phyloP scores from a whole-genome alignment of 176 grass and related monocot genomes.

The Lolium rigidum region DNA sequence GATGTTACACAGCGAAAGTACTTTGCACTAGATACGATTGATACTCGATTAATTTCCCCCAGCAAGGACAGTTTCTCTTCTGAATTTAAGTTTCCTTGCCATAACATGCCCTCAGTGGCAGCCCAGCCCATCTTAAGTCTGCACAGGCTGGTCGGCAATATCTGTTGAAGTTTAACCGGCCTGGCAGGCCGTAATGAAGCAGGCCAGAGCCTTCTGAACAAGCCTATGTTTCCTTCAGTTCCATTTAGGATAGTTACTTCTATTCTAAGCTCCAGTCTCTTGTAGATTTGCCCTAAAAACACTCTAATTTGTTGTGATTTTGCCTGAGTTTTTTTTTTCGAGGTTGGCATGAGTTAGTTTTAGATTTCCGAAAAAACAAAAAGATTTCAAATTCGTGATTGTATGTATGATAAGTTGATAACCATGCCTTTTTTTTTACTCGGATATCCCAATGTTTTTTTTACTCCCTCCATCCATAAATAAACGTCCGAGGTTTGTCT shows the following conservation, averaged over 20 bases:
- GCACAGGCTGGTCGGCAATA: background rate
- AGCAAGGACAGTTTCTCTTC: slow-evolving; percentile 16
- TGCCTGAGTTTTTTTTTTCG: background rate
- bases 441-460: background rate
- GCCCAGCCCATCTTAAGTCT: background rate
- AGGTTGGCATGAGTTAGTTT: too few relatives aligned
- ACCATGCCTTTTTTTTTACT: background rate
- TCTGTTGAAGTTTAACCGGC: background rate
- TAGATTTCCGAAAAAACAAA: background rate
- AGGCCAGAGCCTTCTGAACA: slow-evolving; percentile 14
- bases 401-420: background rate
- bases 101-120: background rate
- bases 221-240: background rate
- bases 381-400: background rate
- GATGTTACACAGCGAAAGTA: background rate
- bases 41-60: background rate
- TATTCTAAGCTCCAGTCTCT: background rate
- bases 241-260: background rate
- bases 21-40: slow-evolving; percentile 6
- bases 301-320: background rate
- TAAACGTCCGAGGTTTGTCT: too few relatives aligned
- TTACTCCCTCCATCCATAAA: too few relatives aligned
- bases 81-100: background rate
- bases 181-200: slow-evolving; percentile 15
- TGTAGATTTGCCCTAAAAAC: background rate